Base-by-base conservation (phyloP, 352 stramenopile genomes). In the Thraustochytrium striatum region DNA sequence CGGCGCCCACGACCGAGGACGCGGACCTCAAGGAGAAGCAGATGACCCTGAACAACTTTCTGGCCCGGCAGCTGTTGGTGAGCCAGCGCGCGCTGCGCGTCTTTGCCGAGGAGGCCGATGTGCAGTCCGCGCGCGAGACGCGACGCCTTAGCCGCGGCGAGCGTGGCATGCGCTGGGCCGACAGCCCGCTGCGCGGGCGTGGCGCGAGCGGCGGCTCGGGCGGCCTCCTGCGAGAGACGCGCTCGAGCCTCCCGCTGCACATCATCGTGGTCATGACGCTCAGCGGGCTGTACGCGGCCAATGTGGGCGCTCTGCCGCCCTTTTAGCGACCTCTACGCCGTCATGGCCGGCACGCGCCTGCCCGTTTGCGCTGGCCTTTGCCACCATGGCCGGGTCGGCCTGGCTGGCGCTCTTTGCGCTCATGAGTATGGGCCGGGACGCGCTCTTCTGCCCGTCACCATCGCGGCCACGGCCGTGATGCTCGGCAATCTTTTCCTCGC, bases 311-410 rank as follows among this genome's bases (percentile, higher is more conserved):
- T 8, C 5, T 75, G 3, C 39, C 52, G 16, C 65, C 65, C 9
- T 75, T 53, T 55, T 32, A 75, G 39, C 44, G 21, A 53, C 43
- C 44, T 75, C 25, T 75, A 75, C 65, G 65, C 65, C 25, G 65
- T 32, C 7, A 41, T 61, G 8, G 44, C 65, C 52, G 21, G 7
- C 2, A 75, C 65, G 19, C 44, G 28, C 8, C 65, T 75, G 52
- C 39, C 44, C 65, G 16, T 44, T 30, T 25, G 65, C 65, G 19
- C 36, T 75, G 30, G 50, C 30, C 50, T 75, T 75, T 70, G 65
- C 65, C 7, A 36, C 44, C 7, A 58, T 70, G 5, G 30, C 30
- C 19, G 30, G 39, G 7, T 75, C 30, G 13, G n/a, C 65, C 16
- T 61, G 41, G 50, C 3, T 75, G 16, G 65, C 39, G 39, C 30